Evolutionary conservation across 345 rosid species (phyloP).

Genomic region (Eutrema yunnanense): DNA sequence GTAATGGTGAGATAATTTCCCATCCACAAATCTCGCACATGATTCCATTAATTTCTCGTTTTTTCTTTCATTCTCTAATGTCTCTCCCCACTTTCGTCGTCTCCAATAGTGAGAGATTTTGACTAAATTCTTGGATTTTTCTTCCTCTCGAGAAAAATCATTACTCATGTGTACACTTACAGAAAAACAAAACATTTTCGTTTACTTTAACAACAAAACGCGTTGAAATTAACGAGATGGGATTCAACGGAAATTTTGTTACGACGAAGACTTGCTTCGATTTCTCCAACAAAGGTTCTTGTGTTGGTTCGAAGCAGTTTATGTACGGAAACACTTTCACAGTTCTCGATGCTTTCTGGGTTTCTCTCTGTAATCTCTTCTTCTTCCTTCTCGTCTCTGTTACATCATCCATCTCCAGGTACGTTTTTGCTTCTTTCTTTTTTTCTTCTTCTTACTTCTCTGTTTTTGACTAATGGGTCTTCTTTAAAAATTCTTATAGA

Average conservation of each 20-base stretch:
- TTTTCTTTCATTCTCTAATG: neutral
- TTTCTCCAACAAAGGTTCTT: conserved; percentile 18
- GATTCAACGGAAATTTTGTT: conserved; percentile 19
- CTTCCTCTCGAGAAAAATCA: neutral
- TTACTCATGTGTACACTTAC: neutral
- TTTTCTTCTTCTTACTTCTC: neutral
- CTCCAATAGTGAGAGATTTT: conserved; percentile 1
- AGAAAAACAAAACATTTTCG: neutral
- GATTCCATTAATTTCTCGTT: conserved; percentile 4
- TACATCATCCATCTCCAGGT: conserved; percentile 39
- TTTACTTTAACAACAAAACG: conserved; percentile 14
- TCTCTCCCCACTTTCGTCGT: conserved; percentile 7
- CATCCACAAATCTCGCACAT: conserved; percentile 27
- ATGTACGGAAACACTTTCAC: conserved; percentile 34
- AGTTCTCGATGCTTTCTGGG: conserved; percentile 37
- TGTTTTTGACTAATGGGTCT: conserved; percentile 1
- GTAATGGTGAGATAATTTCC: conserved; percentile 3
- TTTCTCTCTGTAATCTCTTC: conserved; percentile 42
- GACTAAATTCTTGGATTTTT: neutral
- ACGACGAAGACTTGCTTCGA: conserved; percentile 31
- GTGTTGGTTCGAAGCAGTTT: conserved; percentile 25
- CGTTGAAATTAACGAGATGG: conserved; percentile 35
- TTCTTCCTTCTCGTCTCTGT: conserved; percentile 32
- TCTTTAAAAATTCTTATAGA: conserved; percentile 13
- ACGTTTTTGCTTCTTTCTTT: neutral